phyloP scores from a whole-genome alignment of 352 stramenopile species.

The Nothophytophthora sp. region DNA sequence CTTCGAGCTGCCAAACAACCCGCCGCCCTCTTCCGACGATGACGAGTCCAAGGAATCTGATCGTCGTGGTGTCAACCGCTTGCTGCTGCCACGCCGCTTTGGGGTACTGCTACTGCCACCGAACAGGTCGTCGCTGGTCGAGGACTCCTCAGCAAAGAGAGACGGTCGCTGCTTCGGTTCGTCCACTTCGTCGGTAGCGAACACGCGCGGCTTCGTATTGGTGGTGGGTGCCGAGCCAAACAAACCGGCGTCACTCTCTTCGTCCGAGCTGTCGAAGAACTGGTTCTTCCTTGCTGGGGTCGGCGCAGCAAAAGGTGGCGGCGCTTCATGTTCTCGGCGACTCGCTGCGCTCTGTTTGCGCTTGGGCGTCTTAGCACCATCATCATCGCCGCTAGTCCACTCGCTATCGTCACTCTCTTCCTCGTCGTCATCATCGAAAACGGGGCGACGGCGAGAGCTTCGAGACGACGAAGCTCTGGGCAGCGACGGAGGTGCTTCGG shows the following conservation, averaged over 20 bases:
- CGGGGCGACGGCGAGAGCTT: conserved; percentile 27
- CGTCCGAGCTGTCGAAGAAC: conserved; percentile 62
- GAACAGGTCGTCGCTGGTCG: conserved; percentile 37
- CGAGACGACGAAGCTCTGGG: conserved; percentile 9
- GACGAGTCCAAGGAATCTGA: conserved; percentile 49
- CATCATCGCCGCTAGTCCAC: conserved; percentile 52
- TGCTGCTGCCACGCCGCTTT: conserved; percentile 24
- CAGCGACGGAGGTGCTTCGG: conserved; percentile 16
- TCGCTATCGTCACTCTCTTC: conserved; percentile 49
- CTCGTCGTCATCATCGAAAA: conserved; percentile 47
- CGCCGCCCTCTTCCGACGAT: conserved; percentile 40
- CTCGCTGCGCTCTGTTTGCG: conserved; percentile 19
- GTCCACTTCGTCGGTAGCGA: conserved; percentile 22
- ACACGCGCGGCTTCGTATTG: conserved; percentile 21
- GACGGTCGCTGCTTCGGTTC: conserved; percentile 18
- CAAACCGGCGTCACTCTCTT: conserved; percentile 60
- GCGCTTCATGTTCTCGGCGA: conserved; percentile 15
- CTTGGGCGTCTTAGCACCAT: conserved; percentile 12
- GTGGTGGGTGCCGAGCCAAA: conserved; percentile 37
- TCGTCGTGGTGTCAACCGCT: conserved; percentile 23
- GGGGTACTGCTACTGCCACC: conserved; percentile 13
- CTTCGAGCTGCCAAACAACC: conserved; percentile 47
- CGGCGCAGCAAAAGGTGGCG: conserved; percentile 22
- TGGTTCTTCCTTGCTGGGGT: conserved; percentile 32
- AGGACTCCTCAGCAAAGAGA: conserved; percentile 41